Evolutionary conservation across 1,139 yeast genomes (phyloP), one percentile per base, ranked within the genome.

Genomic region (Hansenula lynferdii): DNA sequence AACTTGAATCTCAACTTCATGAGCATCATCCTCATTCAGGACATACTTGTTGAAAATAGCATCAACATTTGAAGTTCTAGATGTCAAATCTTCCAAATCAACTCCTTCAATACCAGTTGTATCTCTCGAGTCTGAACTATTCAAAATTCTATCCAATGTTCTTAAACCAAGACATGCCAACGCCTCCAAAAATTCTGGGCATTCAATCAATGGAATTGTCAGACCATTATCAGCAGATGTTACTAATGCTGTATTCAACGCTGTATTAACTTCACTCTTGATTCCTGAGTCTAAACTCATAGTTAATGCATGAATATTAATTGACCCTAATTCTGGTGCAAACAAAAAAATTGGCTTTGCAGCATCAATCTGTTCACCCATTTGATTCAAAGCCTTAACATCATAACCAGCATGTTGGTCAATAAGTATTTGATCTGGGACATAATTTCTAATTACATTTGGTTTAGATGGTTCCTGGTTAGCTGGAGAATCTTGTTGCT

Each of bases 281-380:
- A 70, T 65, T 7, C 64, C 65, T 22, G 87, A 81, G 35, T 77
- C 77, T 45, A 92, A 63, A 4, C 89, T 73, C 84, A 87, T 80
- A 1, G 84, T 75, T 40, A 92, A 62, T 0, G 96, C 92, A 47
- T 84, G 92, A 23, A 92, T 59, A 55, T 85, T 89, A 19, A 90
- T 72, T 1, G 82, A 68, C 1, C 97, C 97, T 37, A 89, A 66
- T 56, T 92, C 98, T 1, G 95, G 95, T 8, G 95, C 89, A 62
- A 85, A 82, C 31, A 94, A 70, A 51, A 84, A 90, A 3, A 85
- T 90, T 0, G 97, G 96, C 45, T 84, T 82, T 39, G 86, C 69
- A 16, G 79, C 75, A 49, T 89, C 96, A 34, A 86, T 72, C 53
- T 89, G 95, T 40, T 80, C 80, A 3, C 95, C 96, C 24, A 85